Conservation (phyloP, 1,284 basidiomycete genomes). For the Sphaerobolus stellatus region DNA sequence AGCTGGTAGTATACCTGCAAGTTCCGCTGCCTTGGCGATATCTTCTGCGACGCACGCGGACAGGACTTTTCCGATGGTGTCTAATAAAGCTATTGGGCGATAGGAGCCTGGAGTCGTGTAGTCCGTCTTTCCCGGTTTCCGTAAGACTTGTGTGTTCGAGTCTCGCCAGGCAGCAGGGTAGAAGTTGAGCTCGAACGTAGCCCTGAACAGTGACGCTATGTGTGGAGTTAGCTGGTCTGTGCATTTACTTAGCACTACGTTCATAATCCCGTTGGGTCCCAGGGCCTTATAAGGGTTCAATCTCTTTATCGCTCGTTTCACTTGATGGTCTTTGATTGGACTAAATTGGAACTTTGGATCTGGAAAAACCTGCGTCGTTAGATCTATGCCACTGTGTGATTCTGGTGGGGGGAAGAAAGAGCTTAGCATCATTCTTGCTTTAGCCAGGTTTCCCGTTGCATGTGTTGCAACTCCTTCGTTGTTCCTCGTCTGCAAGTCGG, state of each 20-base stretch:
- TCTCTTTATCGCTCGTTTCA: neutral
- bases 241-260: neutral
- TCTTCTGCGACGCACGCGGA: slow-evolving; percentile 9
- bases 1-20: slow-evolving; percentile 1
- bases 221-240: neutral
- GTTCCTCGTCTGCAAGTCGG: neutral
- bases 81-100: slow-evolving; percentile 15
- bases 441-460: neutral
- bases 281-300: neutral
- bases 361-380: neutral
- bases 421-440: neutral
- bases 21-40: neutral
- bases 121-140: slow-evolving; percentile 15
- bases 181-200: neutral
- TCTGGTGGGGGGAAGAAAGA: neutral
- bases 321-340: neutral
- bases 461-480: neutral
- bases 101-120: slow-evolving; percentile 14
- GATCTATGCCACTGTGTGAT: neutral
- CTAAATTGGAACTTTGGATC: neutral
- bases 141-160: slow-evolving; percentile 8
- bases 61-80: slow-evolving; percentile 14
- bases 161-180: neutral
- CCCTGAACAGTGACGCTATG: neutral
- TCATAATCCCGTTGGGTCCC: neutral